A percentile compares a stretch with the other conserved stretches of the same genome.
Evolutionary conservation across 345 rosid genomes (phyloP).

Genomic region (Syzygium aqueum): DNA sequence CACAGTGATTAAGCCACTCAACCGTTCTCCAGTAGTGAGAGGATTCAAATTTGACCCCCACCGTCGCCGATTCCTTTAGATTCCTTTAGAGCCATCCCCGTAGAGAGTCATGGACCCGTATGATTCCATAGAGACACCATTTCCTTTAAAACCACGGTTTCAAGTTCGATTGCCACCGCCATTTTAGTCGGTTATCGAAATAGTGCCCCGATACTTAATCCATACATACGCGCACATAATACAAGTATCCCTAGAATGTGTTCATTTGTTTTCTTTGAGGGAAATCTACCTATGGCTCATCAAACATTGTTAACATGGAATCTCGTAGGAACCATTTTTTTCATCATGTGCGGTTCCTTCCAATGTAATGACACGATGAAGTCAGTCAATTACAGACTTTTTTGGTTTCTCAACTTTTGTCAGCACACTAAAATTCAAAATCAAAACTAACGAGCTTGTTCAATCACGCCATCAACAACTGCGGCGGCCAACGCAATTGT

Average conservation of each 20-base stretch:
- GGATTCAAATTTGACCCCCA: background rate
- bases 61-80: background rate
- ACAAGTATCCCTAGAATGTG: background rate
- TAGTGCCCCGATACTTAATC: background rate
- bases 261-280: background rate
- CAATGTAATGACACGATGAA: background rate
- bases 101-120: background rate
- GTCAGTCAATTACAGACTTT: background rate
- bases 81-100: background rate
- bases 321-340: background rate
- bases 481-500: background rate
- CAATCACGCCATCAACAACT: background rate
- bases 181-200: background rate
- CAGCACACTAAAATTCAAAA: background rate
- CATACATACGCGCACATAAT: background rate
- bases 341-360: background rate
- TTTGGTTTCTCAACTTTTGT: background rate
- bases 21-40: background rate
- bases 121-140: accelerated
- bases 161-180: background rate
- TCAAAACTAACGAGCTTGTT: background rate
- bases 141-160: background rate
- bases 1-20: background rate
- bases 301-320: background rate
- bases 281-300: background rate